Evolutionary conservation across 768 basidiomycete genomes (phyloP).

Genomic region (Daedaleopsis nitida): DNA sequence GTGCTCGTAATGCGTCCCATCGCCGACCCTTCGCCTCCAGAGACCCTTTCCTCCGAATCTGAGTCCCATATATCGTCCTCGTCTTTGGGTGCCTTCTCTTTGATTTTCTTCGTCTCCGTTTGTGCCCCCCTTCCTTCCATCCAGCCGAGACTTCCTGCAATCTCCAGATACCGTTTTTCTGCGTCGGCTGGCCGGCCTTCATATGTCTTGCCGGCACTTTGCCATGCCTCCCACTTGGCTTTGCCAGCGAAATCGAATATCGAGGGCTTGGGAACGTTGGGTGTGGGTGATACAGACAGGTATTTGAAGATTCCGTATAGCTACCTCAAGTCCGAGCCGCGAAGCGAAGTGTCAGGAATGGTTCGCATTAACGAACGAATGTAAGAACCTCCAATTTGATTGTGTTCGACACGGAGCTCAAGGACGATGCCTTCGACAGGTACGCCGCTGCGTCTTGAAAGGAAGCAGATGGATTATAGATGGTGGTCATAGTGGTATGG

Average conservation of each 20-base stretch:
- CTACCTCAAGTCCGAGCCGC: constrained; percentile 38
- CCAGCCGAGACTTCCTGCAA: constrained; percentile 77
- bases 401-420: constrained; percentile 55
- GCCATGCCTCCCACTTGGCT: constrained; percentile 91
- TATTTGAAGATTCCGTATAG: constrained; percentile 86
- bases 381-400: constrained; percentile 73
- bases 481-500: constrained; percentile 22
- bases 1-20: constrained; percentile 69
- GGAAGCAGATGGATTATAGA: constrained; percentile 37
- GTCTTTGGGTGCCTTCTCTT: neutral
- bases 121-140: constrained; percentile 32
- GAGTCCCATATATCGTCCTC: constrained; percentile 47
- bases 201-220: constrained; percentile 49
- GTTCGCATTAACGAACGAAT: constrained; percentile 17
- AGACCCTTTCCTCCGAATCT: constrained; percentile 29
- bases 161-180: constrained; percentile 66
- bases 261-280: constrained; percentile 63
- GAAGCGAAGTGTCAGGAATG: constrained; percentile 15
- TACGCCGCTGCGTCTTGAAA: constrained; percentile 67
- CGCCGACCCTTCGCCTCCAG: constrained; percentile 36
- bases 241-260: constrained; percentile 79
- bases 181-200: constrained; percentile 44
- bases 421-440: constrained; percentile 57
- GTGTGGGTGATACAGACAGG: constrained; percentile 59
- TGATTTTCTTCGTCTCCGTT: neutral